Percentiles rank a stretch among this genome's conserved stretches.
Conservation (phyloP, 2,329 filamentous ascomycete genomes). For the Conoideocrella luteorostrata region DNA sequence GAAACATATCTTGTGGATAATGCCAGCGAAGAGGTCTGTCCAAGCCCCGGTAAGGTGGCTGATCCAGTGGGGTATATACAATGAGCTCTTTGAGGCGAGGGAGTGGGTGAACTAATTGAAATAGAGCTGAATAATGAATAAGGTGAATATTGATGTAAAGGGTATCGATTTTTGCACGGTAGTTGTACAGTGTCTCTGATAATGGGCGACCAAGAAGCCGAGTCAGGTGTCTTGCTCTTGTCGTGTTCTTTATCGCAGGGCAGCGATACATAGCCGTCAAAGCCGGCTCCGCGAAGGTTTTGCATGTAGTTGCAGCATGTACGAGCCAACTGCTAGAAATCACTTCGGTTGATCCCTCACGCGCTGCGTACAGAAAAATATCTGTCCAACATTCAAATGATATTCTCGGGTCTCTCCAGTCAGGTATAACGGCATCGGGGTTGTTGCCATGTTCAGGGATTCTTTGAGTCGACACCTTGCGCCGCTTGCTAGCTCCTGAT, state of each 20-base stretch:
- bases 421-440: conserved; percentile 32
- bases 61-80: conserved; percentile 64
- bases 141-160: conserved; percentile 67
- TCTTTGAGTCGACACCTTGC: conserved; percentile 2
- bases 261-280: conserved; percentile 65
- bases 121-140: conserved; percentile 32
- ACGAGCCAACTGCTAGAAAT: conserved; percentile 57
- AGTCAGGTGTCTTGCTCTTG: conserved; percentile 38
- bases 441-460: conserved; percentile 2
- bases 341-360: conserved; percentile 33
- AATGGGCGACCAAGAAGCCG: conserved; percentile 49
- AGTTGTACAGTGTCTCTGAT: conserved; percentile 49
- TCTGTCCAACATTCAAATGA: conserved; percentile 63
- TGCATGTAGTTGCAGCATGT: conserved; percentile 55
- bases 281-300: conserved; percentile 63
- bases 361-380: conserved; percentile 64
- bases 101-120: conserved; percentile 55
- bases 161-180: conserved; percentile 63
- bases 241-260: conserved; percentile 52
- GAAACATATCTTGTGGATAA: conserved; percentile 61
- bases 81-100: conserved; percentile 64
- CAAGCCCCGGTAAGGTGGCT: conserved; percentile 57
- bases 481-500: conserved; percentile 11
- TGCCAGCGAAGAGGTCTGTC: conserved; percentile 57
- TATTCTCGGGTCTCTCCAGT: conserved; percentile 49